Conservation (phyloP, 495 filamentous ascomycete species). For the Penicillium longicatenatum region DNA sequence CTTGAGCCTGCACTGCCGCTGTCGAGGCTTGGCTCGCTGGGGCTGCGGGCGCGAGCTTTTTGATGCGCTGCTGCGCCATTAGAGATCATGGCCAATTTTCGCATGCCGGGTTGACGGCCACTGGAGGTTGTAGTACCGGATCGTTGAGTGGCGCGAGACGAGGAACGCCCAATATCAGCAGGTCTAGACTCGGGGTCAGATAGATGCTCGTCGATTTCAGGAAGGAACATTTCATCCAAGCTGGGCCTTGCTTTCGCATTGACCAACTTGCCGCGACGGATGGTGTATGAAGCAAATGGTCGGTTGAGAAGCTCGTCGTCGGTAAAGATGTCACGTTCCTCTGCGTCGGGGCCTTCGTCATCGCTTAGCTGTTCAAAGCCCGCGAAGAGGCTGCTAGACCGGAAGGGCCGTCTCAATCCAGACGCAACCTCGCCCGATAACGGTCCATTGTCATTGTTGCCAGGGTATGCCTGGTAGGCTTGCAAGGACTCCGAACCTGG, state of each 20-base stretch:
- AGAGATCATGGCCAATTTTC: conserved; percentile 71
- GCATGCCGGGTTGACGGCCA: conserved; percentile 55
- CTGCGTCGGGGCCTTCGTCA: conserved; percentile 39
- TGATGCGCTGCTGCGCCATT: conserved; percentile 74
- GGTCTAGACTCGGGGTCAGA: conserved; percentile 34
- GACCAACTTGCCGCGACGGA: conserved; percentile 46
- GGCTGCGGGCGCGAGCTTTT: conserved; percentile 65
- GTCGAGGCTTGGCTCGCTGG: conserved; percentile 66
- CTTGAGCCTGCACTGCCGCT: conserved; percentile 49
- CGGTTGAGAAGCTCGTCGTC: conserved; percentile 49
- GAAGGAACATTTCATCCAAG: conserved; percentile 38
- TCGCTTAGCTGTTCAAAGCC: conserved; percentile 70
- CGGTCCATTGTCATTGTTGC: conserved; percentile 82
- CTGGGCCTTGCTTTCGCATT: conserved; percentile 36
- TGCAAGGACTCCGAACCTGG: conserved; percentile 53
- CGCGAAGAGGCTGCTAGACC: conserved; percentile 83
- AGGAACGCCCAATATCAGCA: conserved; percentile 22
- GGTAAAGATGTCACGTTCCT: conserved; percentile 50
- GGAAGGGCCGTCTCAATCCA: conserved; percentile 66
- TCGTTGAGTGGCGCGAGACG: conserved; percentile 26
- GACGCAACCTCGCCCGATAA: conserved; percentile 58
- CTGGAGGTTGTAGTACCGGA: conserved; percentile 24
- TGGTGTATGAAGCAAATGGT: conserved; percentile 46
- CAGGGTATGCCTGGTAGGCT: conserved; percentile 75
- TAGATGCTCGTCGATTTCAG: conserved; percentile 45